These are phyloP conservation scores for Oxyria digyna DNA, from an alignment of 148 eudicot species.

Conservation along the genomic window DNA sequence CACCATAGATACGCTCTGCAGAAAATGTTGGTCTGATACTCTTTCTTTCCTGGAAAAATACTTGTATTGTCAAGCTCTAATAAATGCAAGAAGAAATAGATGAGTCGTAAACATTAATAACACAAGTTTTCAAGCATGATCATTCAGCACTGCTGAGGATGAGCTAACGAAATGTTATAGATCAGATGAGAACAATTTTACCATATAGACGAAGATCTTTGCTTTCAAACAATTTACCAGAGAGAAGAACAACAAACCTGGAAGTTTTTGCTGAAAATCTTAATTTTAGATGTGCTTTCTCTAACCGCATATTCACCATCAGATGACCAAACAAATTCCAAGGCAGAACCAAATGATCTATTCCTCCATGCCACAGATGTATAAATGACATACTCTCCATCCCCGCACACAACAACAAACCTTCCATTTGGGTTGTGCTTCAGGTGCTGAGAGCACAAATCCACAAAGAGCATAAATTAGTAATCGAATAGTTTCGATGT, in stretches of 20 bases:
- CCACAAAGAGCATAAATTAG: neutral
- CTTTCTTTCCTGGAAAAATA: slow-evolving; percentile 72
- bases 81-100: slow-evolving; percentile 3
- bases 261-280: slow-evolving; percentile 76
- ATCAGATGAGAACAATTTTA: neutral
- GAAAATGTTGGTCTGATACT: slow-evolving; percentile 89
- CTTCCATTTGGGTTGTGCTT: slow-evolving; percentile 98
- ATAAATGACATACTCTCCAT: slow-evolving; percentile 90
- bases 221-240: too few relatives aligned
- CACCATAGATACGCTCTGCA: slow-evolving; percentile 90
- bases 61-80: slow-evolving; percentile 7
- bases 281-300: slow-evolving; percentile 96
- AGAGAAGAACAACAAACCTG: slow-evolving; percentile 29
- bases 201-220: neutral
- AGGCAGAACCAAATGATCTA: slow-evolving; percentile 91
- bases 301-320: slow-evolving; percentile 99
- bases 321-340: slow-evolving; percentile 97
- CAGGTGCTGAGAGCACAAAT: slow-evolving; percentile 39
- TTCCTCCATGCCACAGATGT: slow-evolving; percentile 99
- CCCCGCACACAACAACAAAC: slow-evolving; percentile 98
- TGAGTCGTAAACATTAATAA: slow-evolving; percentile 5
- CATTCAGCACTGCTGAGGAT: neutral
- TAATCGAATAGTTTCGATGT: neutral
- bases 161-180: neutral
- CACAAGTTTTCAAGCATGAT: neutral